These are phyloP conservation scores for Ramularia collo-cygni DNA, from an alignment of 2,329 filamentous ascomycete genomes.

Conservation along the genomic window DNA sequence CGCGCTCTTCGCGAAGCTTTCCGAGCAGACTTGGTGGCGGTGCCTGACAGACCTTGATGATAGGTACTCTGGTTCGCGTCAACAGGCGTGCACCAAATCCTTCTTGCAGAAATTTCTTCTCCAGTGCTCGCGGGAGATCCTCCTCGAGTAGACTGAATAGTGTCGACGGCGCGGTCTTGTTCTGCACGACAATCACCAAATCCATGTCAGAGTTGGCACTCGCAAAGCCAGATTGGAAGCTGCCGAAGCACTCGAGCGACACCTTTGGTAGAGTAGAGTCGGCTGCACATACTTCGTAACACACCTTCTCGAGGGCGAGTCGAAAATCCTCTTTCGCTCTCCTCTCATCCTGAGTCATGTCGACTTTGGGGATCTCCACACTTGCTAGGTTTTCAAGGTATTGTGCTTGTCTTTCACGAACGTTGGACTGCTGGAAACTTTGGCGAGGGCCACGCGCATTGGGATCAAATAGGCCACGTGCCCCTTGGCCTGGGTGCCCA, in stretches of 20 bases:
- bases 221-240: constrained; percentile 76
- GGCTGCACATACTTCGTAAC: constrained; percentile 51
- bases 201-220: constrained; percentile 89
- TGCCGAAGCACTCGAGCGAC: constrained; percentile 75
- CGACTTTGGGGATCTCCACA: constrained; percentile 49
- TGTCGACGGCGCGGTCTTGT: constrained; percentile 18
- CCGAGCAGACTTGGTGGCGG: constrained; percentile 56
- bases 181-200: constrained; percentile 63
- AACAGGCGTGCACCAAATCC: constrained; percentile 72
- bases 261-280: constrained; percentile 40
- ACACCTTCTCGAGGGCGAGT: constrained; percentile 55
- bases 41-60: constrained; percentile 76
- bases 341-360: constrained; percentile 59
- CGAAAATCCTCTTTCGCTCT: constrained; percentile 67
- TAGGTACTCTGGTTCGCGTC: constrained; percentile 72
- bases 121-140: constrained; percentile 63
- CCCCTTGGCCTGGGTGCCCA: constrained; percentile 13
- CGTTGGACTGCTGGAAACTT: constrained; percentile 2
- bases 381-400: constrained; percentile 39
- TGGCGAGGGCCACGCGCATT: constrained; percentile 13
- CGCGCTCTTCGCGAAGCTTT: constrained; percentile 57
- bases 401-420: constrained; percentile 30
- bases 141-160: constrained; percentile 40
- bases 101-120: constrained; percentile 64
- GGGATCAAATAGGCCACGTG: constrained; percentile 25